Evolutionary conservation across 2,329 filamentous ascomycete species (phyloP).

Genomic region (Cercospora berteroae): DNA sequence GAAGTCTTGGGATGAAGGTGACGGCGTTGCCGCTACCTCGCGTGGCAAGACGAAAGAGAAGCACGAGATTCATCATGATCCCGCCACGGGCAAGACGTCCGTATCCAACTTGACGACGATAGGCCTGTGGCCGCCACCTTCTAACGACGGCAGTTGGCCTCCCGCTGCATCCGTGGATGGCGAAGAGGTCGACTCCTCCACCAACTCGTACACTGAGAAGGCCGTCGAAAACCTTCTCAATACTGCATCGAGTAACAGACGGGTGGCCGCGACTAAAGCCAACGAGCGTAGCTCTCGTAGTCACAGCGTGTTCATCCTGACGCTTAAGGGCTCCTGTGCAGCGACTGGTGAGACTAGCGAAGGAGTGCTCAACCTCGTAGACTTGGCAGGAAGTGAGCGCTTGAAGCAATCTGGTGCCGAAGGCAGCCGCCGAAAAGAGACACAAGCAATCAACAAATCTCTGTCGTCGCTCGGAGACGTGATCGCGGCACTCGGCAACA

Average conservation of each 20-base stretch:
- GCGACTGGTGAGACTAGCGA: conserved; percentile 82
- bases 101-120: conserved; percentile 79
- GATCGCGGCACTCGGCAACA: conserved; percentile 84
- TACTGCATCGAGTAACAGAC: conserved; percentile 80
- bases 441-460: conserved; percentile 95
- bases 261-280: conserved; percentile 93
- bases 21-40: conserved; percentile 30
- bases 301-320: conserved; percentile 92
- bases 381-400: conserved; percentile 89
- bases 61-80: conserved; percentile 86
- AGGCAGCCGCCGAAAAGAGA: conserved; percentile 85
- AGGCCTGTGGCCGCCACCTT: conserved; percentile 71
- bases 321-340: conserved; percentile 63
- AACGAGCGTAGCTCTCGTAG: conserved; percentile 93
- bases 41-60: conserved; percentile 63
- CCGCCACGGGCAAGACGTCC: conserved; percentile 73
- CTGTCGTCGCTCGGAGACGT: conserved; percentile 91
- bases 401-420: conserved; percentile 83
- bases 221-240: conserved; percentile 51
- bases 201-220: conserved; percentile 31
- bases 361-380: conserved; percentile 91
- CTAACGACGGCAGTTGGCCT: conserved; percentile 54
- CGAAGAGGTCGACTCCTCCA: conserved; percentile 6
- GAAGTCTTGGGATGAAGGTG: conserved; percentile 58
- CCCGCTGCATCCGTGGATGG: conserved; percentile 24